These are phyloP conservation scores for Daldinia bambusicola DNA, from an alignment of 495 filamentous ascomycete genomes.

Conservation along the genomic window DNA sequence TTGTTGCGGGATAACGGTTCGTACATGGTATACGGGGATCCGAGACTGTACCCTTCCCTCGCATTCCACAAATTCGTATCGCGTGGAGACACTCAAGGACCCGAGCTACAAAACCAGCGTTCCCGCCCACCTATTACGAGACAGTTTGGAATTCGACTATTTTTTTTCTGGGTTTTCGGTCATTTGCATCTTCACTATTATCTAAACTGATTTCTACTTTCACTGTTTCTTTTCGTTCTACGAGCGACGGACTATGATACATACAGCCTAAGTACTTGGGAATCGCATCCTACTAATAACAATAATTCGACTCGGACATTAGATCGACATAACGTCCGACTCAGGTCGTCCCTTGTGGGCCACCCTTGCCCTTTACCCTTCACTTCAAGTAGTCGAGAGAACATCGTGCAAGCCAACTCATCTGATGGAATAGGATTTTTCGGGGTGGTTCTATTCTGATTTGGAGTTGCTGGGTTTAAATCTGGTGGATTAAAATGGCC, in stretches of 20 bases:
- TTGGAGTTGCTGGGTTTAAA: conserved; percentile 15
- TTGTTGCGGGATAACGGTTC: conserved; percentile 45
- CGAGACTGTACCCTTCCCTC: conserved; percentile 48
- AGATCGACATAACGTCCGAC: conserved; percentile 24
- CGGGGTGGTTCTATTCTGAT: conserved; percentile 1
- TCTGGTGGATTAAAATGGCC: conserved; percentile 47
- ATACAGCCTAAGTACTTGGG: conserved; percentile 17
- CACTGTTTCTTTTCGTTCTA: conserved; percentile 19
- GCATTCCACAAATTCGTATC: conserved; percentile 52
- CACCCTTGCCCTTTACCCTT: conserved; percentile 28
- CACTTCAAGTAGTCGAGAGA: conserved; percentile 20
- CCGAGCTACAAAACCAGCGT: conserved; percentile 50
- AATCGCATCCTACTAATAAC: conserved; percentile 19
- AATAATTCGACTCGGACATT: conserved; percentile 17
- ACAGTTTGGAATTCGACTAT: conserved; percentile 24
- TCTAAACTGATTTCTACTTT: conserved; percentile 27
- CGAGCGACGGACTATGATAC: conserved; percentile 18
- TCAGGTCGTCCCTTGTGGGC: conserved; percentile 27
- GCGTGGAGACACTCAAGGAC: conserved; percentile 44
- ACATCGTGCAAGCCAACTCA: conserved; percentile 14
- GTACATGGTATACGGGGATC: conserved; percentile 44
- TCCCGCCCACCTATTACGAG: conserved; percentile 45
- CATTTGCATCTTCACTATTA: conserved; percentile 31
- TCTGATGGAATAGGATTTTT: conserved; percentile 38
- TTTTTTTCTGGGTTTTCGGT: conserved; percentile 26